Base-by-base conservation (phyloP, 805 yeast species). In the Candida manassasensis region DNA sequence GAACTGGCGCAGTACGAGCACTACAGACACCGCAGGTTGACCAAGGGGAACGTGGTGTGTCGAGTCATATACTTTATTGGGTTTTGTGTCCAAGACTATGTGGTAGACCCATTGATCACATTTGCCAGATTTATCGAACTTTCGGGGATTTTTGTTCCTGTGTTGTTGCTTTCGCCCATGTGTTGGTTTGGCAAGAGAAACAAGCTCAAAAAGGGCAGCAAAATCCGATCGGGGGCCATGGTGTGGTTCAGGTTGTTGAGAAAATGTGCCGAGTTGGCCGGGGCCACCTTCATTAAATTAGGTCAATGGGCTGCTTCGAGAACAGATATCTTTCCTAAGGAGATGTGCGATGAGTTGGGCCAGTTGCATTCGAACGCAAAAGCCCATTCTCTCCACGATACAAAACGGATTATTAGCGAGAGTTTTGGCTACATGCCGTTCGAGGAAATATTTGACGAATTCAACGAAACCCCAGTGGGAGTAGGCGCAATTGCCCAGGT, bases 291-390 rank as follows among this genome's bases (percentile, higher is more conserved):
- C 54, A 79, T 84, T 38, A 84, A 86, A 57, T 71, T 93, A 38
- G 98, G 97, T 3, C 99, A 93, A 63, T 93, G 99, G 99, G 98
- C 98, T 0, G 97, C 97, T 2, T 84, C 96, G 8, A 75, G 99
- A 57, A 85, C 95, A 0, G 99, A 93, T 59, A 82, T 93, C 21
- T 90, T 93, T 61, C 82, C 96, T 3, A 65, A 62, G 31, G 84
- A 74, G 27, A 61, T 90, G 57, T 90, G 97, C 55, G 74, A 75
- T 15, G 88, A 84, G 50, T 61, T 93, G 47, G 75, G 85, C 7
- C 62, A 73, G 16, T 62, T 93, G 37, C 99, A 93, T 57, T 84
- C 96, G 4, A 77, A 86, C 52, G 90, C 88, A 7, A 77, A 73
- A 39, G 71, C 81, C 4, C 99, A 93, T 63, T 62, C 83, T 0